Conservation (phyloP, 768 basidiomycete species). For the Amyloporia xantha region DNA sequence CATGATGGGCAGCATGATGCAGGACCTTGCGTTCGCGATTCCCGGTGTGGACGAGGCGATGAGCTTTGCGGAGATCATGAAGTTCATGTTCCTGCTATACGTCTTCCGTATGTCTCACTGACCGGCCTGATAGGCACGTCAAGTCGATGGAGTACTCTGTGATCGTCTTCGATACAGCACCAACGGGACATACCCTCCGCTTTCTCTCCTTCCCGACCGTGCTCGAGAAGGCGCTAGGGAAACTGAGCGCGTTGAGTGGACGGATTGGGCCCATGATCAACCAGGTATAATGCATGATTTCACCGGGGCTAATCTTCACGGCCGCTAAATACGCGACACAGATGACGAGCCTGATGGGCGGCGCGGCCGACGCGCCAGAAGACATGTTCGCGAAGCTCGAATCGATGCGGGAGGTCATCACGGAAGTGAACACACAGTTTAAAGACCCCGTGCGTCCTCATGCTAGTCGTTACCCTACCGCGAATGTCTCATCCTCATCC, state of each 20-base stretch:
- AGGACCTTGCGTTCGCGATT: constrained; percentile 97
- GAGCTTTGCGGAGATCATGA: constrained; percentile 99
- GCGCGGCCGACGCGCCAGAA: constrained; percentile 82
- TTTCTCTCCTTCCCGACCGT: constrained; percentile 99
- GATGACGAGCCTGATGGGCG: constrained; percentile 98
- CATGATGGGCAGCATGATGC: constrained; percentile 99
- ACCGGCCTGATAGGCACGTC: constrained; percentile 64
- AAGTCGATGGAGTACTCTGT: constrained; percentile 99
- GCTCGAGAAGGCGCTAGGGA: constrained; percentile 93
- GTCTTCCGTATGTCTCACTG: neutral
- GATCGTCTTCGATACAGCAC: constrained; percentile 98
- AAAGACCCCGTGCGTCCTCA: constrained; percentile 80
- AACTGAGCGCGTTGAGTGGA: constrained; percentile 88
- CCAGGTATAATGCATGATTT: constrained; percentile 45
- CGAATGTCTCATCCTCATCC: neutral
- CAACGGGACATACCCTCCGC: constrained; percentile 95
- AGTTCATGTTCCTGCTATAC: constrained; percentile 44
- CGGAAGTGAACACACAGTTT: constrained; percentile 98
- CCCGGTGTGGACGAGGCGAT: constrained; percentile 99
- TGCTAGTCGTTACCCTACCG: neutral
- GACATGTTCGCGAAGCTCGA: constrained; percentile 99
- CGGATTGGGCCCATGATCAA: constrained; percentile 96
- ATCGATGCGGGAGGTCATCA: constrained; percentile 93
- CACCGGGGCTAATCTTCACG: neutral
- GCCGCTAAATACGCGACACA: constrained; percentile 22